Base-by-base conservation (phyloP, 805 yeast genomes). In the Ogataea saltuana region DNA sequence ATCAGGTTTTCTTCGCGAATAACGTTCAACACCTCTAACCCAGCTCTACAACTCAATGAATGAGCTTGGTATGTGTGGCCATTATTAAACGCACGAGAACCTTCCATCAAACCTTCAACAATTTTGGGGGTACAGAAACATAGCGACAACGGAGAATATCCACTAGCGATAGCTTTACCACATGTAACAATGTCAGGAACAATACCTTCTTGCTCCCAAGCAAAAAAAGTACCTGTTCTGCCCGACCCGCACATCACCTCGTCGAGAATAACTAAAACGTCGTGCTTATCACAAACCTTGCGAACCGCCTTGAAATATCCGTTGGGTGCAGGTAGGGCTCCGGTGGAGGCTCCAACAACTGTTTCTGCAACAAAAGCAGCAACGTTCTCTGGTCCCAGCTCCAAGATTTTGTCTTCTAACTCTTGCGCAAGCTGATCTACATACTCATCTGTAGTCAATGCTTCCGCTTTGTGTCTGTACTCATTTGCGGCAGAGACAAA, bases 161-260 rank as follows among this genome's bases (percentile, higher is more conserved):
- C 80, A 27, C 74, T 67, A 18, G 74, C 71, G 12, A 75, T 54
- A 15, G 75, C 65, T 52, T 75, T 75, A 33, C 79, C 80, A 33
- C 67, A 65, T 16, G 74, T 64, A 50, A 68, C 68, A 32, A 75
- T 65, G 53, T 75, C 78, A 31, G 80, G 80, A 22, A 67, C 68
- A 35, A 62, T 65, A 11, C 54, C 63, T 13, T 61, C 59, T 49
- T 71, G 72, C 53, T 73, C 76, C 74, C 75, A 74, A 25, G 78
- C 74, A 56, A 69, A 68, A 37, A 69, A 62, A 17, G 67, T 65
- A 21, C 80, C 80, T 41, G 68, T 59, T 56, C 81, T 68, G 16
- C 80, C 81, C 23, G 74, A 69, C 10, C 81, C 81, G 53, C 77
- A 74, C 78, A 75, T 74, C 34, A 75, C 75, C 57, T 77, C 81